phyloP scores from a whole-genome alignment of 176 grass and related monocot species.

The Zea mays region DNA sequence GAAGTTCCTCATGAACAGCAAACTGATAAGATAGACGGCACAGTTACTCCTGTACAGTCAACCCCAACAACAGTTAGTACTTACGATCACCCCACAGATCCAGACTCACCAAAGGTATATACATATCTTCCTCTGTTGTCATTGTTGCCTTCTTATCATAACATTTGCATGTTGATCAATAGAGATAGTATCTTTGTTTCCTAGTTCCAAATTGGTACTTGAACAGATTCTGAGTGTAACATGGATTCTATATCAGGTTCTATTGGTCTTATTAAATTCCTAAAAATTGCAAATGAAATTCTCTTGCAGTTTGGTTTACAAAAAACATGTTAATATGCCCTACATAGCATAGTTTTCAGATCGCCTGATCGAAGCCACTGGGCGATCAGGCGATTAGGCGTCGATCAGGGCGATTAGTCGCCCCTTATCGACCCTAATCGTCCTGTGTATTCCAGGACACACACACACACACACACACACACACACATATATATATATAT shows the following conservation, averaged over 20 bases:
- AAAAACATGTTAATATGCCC: too few species aligned
- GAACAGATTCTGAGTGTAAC: background rate
- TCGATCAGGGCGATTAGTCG: too few species aligned
- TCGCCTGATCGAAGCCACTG: too few species aligned
- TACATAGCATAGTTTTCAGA: too few species aligned
- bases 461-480: too few species aligned
- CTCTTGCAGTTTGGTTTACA: too few species aligned
- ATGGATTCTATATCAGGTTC: background rate
- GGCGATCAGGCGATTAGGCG: too few species aligned
- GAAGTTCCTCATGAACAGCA: slow-evolving; percentile 51
- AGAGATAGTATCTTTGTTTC: background rate
- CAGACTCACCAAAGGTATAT: slow-evolving; percentile 52
- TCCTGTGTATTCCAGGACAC: too few species aligned
- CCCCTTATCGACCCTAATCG: too few species aligned
- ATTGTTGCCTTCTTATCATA: slow-evolving; percentile 16
- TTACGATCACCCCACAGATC: slow-evolving; percentile 24
- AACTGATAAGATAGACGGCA: slow-evolving; percentile 35
- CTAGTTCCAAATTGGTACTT: slow-evolving; percentile 18
- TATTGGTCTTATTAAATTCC: slow-evolving; percentile 15
- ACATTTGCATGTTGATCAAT: slow-evolving; percentile 29
- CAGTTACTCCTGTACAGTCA: slow-evolving; percentile 39
- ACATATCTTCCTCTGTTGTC: slow-evolving; percentile 24
- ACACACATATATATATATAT: too few species aligned
- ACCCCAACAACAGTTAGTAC: slow-evolving; percentile 25
- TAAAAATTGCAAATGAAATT: slow-evolving; percentile 24